phyloP scores from a whole-genome alignment of 495 filamentous ascomycete genomes.

The Penicillium arizonense region DNA sequence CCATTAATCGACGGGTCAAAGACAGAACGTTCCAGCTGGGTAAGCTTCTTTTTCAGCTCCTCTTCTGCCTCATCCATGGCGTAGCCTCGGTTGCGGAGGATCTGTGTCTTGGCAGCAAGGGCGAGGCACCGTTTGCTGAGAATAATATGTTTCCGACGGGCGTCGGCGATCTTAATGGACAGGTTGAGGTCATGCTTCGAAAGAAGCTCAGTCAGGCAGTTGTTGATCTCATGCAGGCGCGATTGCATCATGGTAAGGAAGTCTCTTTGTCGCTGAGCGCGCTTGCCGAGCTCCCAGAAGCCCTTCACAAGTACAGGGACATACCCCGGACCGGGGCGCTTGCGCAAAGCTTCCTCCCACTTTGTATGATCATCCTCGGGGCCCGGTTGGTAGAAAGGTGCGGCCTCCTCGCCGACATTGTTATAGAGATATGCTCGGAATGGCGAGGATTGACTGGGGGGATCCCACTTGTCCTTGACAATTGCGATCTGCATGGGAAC shows the following conservation, averaged over 20 bases:
- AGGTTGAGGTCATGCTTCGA: constrained; percentile 80
- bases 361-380: constrained; percentile 74
- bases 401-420: constrained; percentile 71
- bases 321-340: constrained; percentile 74
- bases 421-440: constrained; percentile 97
- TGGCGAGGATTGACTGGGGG: constrained; percentile 63
- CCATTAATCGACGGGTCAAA: constrained; percentile 83
- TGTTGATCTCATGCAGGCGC: constrained; percentile 90
- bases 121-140: constrained; percentile 78
- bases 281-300: constrained; percentile 69
- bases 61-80: constrained; percentile 91
- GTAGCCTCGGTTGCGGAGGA: constrained; percentile 88
- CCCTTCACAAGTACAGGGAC: constrained; percentile 73
- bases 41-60: constrained; percentile 79
- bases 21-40: constrained; percentile 67
- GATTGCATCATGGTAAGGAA: constrained; percentile 70
- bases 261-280: constrained; percentile 73
- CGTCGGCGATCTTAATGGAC: constrained; percentile 75
- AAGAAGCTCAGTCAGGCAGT: constrained; percentile 72
- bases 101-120: constrained; percentile 87
- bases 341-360: constrained; percentile 90
- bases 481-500: constrained; percentile 81
- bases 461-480: constrained; percentile 82
- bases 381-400: constrained; percentile 78
- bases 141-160: constrained; percentile 73